A percentile compares a stretch with the other conserved stretches of the same genome.
These are phyloP conservation scores for Ustilago cynodontis DNA, from an alignment of 1,284 basidiomycete species.

Conservation along the genomic window DNA sequence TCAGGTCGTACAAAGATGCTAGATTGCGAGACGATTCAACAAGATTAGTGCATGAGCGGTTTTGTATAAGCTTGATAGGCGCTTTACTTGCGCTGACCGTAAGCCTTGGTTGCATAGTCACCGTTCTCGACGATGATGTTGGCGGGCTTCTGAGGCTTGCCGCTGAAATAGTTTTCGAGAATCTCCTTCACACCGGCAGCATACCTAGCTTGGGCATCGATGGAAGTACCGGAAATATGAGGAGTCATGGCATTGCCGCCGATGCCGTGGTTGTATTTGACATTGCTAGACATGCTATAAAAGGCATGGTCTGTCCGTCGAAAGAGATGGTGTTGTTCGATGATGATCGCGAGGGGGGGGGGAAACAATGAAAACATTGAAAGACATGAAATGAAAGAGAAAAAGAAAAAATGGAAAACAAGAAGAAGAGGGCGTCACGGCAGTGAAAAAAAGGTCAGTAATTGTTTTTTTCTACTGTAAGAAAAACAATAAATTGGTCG, in stretches of 20 bases:
- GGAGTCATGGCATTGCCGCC: constrained; percentile 73
- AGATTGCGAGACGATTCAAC: background rate
- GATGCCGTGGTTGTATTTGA: constrained; percentile 76
- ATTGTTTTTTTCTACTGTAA: no score
- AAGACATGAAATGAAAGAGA: no score
- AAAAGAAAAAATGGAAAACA: background rate
- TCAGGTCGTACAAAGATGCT: no score
- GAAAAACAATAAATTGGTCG: background rate
- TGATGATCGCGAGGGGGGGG: background rate
- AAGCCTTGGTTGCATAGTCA: constrained; percentile 67
- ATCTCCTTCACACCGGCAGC: constrained; percentile 84
- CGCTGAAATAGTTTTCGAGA: constrained; percentile 80
- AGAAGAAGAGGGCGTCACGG: no score
- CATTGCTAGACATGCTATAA: constrained; percentile 76
- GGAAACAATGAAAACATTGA: background rate
- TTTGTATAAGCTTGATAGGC: background rate
- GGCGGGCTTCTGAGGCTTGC: constrained; percentile 76
- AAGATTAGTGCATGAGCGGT: background rate
- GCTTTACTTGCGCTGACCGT: constrained; percentile 59
- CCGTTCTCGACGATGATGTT: constrained; percentile 78
- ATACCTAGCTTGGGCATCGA: constrained; percentile 91
- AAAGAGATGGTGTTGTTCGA: background rate
- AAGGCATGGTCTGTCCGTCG: constrained; percentile 76
- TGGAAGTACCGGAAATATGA: constrained; percentile 75
- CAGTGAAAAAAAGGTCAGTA: background rate